Evolutionary conservation across 768 basidiomycete species (phyloP), one percentile per base, ranked within the genome.

Genomic region (Auricularia cornea): DNA sequence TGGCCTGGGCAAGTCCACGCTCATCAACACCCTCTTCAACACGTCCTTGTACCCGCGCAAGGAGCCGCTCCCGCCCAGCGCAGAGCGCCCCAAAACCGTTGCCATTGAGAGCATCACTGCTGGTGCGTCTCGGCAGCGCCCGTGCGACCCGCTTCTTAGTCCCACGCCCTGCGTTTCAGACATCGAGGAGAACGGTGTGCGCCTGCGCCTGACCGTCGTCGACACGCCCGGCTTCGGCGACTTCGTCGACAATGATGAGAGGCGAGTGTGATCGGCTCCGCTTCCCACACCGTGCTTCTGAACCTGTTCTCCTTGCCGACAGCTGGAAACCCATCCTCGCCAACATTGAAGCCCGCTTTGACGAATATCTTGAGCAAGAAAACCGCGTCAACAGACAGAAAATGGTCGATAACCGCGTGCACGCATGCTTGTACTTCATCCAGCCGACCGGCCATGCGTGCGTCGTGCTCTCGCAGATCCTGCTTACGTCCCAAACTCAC

Each of bases 191-290:
- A 96, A 90, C 65, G 96, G 95, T 64, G 97, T 98, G 48, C 86
- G 95, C 68, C 85, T 98, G 52, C 94, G 94, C 72, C 79, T 99
- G 63, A 98, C 94, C n/a, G 96, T 99, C 66, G 97, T 99, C 66
- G 97, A 99, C 74, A 99, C 95, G 31, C 97, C 97, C 63, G 97
- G 97, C 35, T 99, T 98, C 72, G 97, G 97, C 65, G 97, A 99
- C 75, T 98, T 97, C 75, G 95, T 98, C 72, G 98, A 99, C 82
- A 99, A 99, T 75, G 93, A 97, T 69, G 94, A 97, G 72, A 94
- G 94, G 94, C 93, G 66, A 67, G 78, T 67, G 62, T 64, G 66
- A 18, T 30, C 63, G 2, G 16, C 4, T n/a, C 14, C 60, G 44
- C 12, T 35, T 12, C 38, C 32, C 14, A n/a, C 6, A 38, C 29